Evolutionary conservation across 179 eudicot species (phyloP).

Genomic region (Vitellaria paradoxa): DNA sequence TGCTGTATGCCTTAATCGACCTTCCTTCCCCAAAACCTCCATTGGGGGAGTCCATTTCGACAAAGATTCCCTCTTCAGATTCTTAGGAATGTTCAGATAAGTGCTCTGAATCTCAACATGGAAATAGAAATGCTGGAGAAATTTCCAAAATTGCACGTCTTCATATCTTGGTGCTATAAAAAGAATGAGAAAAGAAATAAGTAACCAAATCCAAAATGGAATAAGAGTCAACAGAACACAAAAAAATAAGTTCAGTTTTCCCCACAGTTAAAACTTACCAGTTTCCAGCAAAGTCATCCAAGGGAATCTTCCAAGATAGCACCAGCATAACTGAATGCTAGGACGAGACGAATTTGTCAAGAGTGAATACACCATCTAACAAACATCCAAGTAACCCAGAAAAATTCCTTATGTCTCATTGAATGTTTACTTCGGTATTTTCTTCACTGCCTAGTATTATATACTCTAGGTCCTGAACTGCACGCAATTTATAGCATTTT

Average conservation of each 20-base stretch:
- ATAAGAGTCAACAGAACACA: neutral
- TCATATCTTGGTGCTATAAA: constrained; percentile 1
- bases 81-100: too few species aligned
- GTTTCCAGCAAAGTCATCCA: constrained; percentile 9
- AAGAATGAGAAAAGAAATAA: neutral
- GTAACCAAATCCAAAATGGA: neutral
- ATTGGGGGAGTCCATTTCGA: too few species aligned
- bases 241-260: neutral
- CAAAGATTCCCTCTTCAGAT: too few species aligned
- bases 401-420: neutral
- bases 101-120: too few species aligned
- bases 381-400: neutral
- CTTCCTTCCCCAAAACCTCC: too few species aligned
- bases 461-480: constrained; percentile 36
- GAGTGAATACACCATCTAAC: neutral
- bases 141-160: neutral
- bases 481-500: constrained; percentile 28
- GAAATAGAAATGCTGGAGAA: neutral
- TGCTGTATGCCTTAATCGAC: too few species aligned
- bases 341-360: neutral
- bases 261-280: constrained; percentile 17
- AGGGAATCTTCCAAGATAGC: neutral
- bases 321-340: neutral
- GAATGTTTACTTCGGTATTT: constrained; percentile 13
- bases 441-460: constrained; percentile 25